Evolutionary conservation across 1,284 basidiomycete genomes (phyloP).

Genomic region (Malassezia psittaci): DNA sequence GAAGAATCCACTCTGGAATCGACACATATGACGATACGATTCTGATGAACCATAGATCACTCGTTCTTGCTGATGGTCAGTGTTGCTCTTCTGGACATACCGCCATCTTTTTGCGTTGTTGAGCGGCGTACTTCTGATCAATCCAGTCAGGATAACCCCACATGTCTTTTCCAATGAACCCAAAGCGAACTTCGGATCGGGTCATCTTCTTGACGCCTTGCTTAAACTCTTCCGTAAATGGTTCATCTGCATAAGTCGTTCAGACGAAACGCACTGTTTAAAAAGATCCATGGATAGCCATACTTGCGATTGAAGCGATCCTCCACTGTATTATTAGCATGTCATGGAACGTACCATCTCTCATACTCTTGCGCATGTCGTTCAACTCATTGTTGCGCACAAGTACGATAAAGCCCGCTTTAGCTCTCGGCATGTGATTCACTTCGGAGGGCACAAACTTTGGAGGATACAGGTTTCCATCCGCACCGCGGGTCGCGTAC

Average conservation of each 20-base stretch:
- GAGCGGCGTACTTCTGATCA: constrained; percentile 56
- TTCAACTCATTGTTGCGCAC: constrained; percentile 46
- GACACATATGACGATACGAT: constrained; percentile 58
- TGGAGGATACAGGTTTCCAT: constrained; percentile 43
- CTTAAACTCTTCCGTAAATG: constrained; percentile 49
- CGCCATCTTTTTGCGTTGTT: constrained; percentile 60
- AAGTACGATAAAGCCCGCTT: constrained; percentile 45
- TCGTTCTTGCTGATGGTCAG: constrained; percentile 50
- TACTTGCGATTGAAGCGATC: constrained; percentile 44
- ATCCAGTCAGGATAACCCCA: constrained; percentile 73
- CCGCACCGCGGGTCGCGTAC: constrained; percentile 31
- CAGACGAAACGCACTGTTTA: constrained; percentile 35
- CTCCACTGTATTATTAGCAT: constrained; percentile 14
- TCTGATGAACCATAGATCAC: constrained; percentile 76
- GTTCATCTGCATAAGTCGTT: constrained; percentile 20
- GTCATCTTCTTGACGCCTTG: constrained; percentile 35
- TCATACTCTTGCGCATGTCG: constrained; percentile 32
- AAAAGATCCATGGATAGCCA: constrained; percentile 49
- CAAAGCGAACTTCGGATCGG: constrained; percentile 54
- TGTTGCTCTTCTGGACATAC: not conserved
- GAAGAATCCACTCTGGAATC: constrained; percentile 80
- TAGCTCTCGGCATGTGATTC: constrained; percentile 39
- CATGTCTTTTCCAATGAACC: constrained; percentile 66
- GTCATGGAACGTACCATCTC: constrained; percentile 12
- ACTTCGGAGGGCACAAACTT: constrained; percentile 33